phyloP scores from a whole-genome alignment of 208 protist species.

The Acanthamoeba triangularis region DNA sequence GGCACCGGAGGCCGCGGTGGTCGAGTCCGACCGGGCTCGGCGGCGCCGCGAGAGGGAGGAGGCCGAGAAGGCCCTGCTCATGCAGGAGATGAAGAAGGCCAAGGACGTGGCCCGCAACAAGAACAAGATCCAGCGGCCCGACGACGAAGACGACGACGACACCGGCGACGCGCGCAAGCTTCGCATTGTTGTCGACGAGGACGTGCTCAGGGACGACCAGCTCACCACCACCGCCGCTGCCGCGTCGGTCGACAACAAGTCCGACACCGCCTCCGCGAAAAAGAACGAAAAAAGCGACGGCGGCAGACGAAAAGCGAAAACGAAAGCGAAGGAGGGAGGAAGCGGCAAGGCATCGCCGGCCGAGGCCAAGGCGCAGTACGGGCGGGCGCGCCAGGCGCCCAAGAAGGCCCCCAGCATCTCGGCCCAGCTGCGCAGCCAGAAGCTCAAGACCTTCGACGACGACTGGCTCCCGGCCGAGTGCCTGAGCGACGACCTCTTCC shows the following conservation, averaged over 20 bases:
- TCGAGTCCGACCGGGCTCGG: background rate
- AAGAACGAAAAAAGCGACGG: conserved; percentile 15
- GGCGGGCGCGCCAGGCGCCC: background rate
- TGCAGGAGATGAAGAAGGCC: conserved; percentile 59
- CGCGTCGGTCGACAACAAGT: background rate
- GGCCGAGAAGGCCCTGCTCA: conserved; percentile 16
- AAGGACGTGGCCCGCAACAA: conserved; percentile 52
- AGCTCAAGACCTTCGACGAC: conserved; percentile 66
- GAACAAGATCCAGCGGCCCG: conserved; percentile 55
- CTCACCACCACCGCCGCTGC: background rate
- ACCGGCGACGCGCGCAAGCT: conserved; percentile 29
- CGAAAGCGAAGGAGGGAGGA: background rate
- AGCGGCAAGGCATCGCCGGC: background rate
- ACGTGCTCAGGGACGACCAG: conserved; percentile 7
- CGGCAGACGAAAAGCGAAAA: background rate
- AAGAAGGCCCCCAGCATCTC: conserved; percentile 62
- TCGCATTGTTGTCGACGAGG: conserved; percentile 31
- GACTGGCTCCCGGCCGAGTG: conserved; percentile 40
- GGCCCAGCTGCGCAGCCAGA: conserved; percentile 32
- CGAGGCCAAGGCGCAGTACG: background rate
- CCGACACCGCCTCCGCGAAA: background rate
- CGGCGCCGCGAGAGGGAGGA: background rate
- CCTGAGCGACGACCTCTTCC: conserved; percentile 57
- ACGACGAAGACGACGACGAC: conserved; percentile 12
- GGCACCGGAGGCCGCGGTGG: background rate